Conservation (phyloP, 2,329 filamentous ascomycete species). For the Westerdykella sp. region DNA sequence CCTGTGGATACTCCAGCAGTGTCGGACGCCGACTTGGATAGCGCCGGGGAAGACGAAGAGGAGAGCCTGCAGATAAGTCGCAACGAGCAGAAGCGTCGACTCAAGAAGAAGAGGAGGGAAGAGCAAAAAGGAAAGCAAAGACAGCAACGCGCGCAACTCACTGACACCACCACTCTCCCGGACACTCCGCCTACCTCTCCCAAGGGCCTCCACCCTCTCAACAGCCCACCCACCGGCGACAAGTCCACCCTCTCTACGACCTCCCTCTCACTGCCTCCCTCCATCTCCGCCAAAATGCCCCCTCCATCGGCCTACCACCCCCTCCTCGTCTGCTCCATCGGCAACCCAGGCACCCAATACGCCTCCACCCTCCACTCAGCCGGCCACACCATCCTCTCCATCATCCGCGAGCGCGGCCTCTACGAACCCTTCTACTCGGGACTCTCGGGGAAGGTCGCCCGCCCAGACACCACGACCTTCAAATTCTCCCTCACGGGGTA, state of each 20-base stretch:
- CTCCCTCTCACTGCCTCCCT: neutral
- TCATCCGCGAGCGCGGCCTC: slow-evolving; percentile 17
- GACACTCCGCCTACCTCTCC: slow-evolving; percentile 2
- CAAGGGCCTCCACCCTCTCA: slow-evolving; percentile 2
- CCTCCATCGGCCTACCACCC: slow-evolving; percentile 28
- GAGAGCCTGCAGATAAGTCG: neutral
- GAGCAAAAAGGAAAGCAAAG: slow-evolving; percentile 18
- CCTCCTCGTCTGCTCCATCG: slow-evolving; percentile 78
- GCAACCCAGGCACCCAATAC: slow-evolving; percentile 67
- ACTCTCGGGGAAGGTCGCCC: slow-evolving; percentile 25
- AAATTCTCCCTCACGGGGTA: slow-evolving; percentile 42
- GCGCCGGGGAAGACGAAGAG: neutral
- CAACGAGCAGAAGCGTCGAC: neutral
- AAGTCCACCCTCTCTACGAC: slow-evolving; percentile 2
- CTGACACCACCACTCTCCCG: slow-evolving; percentile 1
- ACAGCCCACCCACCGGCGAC: slow-evolving; percentile 10
- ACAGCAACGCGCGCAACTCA: slow-evolving; percentile 5
- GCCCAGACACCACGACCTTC: slow-evolving; percentile 19
- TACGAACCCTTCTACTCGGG: slow-evolving; percentile 29
- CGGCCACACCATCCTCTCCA: slow-evolving; percentile 69
- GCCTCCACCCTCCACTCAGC: slow-evolving; percentile 77
- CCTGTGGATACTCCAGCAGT: no score
- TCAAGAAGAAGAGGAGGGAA: slow-evolving; percentile 2
- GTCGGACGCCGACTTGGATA: no score
- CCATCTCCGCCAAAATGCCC: slow-evolving; percentile 14